Base-by-base conservation (phyloP, 176 grass and related monocot species). In the Zizania latifolia region DNA sequence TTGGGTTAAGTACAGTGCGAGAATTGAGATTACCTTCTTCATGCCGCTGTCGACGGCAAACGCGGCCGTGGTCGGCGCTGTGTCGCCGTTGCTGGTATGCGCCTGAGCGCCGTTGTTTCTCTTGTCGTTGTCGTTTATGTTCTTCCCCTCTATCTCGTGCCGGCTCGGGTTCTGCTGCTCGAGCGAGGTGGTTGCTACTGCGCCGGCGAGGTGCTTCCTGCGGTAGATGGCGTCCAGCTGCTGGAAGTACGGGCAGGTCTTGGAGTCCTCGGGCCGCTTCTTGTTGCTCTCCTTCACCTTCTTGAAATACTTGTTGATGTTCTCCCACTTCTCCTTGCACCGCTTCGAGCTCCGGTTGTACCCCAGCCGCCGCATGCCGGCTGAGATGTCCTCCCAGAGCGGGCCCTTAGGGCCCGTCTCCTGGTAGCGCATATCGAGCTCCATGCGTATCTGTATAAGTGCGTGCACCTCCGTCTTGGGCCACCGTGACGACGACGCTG, bases 261-360 rank as follows among this genome's bases (percentile, higher is more conserved):
- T 98, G 64, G 94, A 89, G 40, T 98, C 94, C 40, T 98, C 94
- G 1, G 89, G 89, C 32, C 94, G 78, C 86, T 70, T 89, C 85
- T 98, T 98, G 86, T 85, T 94, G 84, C 91, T 92, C 70, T 98
- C 94, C 70, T 98, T 98, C 60, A 98, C 91, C 86, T 91, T 94
- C 75, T 98, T 98, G 94, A 88, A 98, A 75, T 98, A 98, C 48
- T 98, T 98, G 91, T 98, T 98, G 71, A 98, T 94, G 72, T 98
- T 98, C 76, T 98, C 94, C 94, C 94, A 98, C 79, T 98, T 98
- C 84, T 98, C 94, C 86, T 98, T 98, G 89, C 94, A 98, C 28
- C 94, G 85, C 82, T 98, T 98, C 0, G 94, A 80, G 64, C 82
- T 94, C 39, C 94, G 82, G 84, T 81, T 92, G 86, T 92, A 98